Conservation (phyloP, 2,329 filamentous ascomycete genomes). For the Verticillium albo-atrum region DNA sequence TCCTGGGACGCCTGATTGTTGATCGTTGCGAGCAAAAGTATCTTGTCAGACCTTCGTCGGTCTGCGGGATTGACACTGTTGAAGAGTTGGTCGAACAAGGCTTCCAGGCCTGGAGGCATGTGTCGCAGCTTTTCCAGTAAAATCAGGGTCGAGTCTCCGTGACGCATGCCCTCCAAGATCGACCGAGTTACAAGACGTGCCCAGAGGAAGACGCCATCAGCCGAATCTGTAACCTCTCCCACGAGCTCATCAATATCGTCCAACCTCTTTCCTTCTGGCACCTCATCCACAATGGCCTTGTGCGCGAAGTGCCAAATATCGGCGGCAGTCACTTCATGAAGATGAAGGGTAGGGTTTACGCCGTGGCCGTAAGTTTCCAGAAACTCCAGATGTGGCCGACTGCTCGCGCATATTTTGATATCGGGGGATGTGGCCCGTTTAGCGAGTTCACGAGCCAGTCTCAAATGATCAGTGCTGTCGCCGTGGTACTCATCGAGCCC, state of each 20-base stretch:
- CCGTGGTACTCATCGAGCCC: constrained; percentile 12
- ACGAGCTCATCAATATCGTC: not conserved
- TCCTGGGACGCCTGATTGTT: not conserved
- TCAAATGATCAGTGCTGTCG: constrained; percentile 8
- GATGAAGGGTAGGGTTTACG: constrained; percentile 2
- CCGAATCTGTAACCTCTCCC: not conserved
- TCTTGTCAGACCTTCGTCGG: not conserved
- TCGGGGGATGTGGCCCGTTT: not conserved
- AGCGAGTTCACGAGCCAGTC: constrained; percentile 7
- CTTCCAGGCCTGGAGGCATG: not conserved
- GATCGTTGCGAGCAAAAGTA: not conserved
- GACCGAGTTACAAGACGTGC: not conserved
- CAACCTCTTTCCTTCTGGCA: not conserved
- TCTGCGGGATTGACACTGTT: not conserved
- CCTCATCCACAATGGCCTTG: not conserved
- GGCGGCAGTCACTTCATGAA: constrained; percentile 12
- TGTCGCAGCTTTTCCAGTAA: not conserved
- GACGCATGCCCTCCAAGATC: not conserved
- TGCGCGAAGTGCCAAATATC: constrained; percentile 6
- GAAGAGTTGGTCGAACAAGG: not conserved
- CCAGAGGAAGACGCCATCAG: not conserved
- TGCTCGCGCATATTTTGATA: constrained; percentile 15
- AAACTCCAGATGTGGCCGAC: constrained; percentile 15
- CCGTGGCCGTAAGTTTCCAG: constrained; percentile 8
- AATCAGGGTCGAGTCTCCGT: not conserved